Evolutionary conservation across 2,329 filamentous ascomycete species (phyloP), one percentile per base, ranked within the genome.

Genomic region (Phialophora verrucosa): DNA sequence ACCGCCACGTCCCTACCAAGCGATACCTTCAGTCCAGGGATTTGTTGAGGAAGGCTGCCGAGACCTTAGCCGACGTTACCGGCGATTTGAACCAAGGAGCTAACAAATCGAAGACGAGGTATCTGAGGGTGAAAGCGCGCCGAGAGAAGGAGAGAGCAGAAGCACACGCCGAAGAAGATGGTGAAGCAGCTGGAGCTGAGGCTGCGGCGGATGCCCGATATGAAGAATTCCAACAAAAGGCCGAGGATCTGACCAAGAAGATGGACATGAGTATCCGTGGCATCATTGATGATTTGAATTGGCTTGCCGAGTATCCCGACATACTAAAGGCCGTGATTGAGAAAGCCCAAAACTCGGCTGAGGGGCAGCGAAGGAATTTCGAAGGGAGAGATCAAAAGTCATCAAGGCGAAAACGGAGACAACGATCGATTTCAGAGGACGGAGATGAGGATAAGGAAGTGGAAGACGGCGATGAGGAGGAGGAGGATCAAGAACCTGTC

Each of bases 251-350:
- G 70, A 89, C 86, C 1, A 75, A 76, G 31, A 79, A 81, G 59
- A 80, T 90, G 73, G 88, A 91, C 70, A 79, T 83, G 73, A 80
- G 79, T 54, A 83, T 90, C 73, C 82, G 88, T 17, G 78, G 81
- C 12, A 75, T 87, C 57, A 84, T 90, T 65, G 88, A 91, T 75
- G 80, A 80, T 8, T 79, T 83, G 64, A 77, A 82, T 8, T 82
- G 79, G 65, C 74, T 85, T 14, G 75, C 80, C 62, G 73, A 75
- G 4, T 73, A 86, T 53, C 77, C 78, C 32, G 78, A 80, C 12
- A 77, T 79, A 1, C 67, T 88, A 4, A 71, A 74, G 3, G 78
- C 78, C 66, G 72, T 87, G 70, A 77, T 72, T 66, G 75, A 55
- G 67, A 82, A 79, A n/a, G 73, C 75, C 2, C 69, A 71, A 69